These are phyloP conservation scores for Exsudoporus frostii DNA, from an alignment of 768 basidiomycete genomes.

Conservation along the genomic window DNA sequence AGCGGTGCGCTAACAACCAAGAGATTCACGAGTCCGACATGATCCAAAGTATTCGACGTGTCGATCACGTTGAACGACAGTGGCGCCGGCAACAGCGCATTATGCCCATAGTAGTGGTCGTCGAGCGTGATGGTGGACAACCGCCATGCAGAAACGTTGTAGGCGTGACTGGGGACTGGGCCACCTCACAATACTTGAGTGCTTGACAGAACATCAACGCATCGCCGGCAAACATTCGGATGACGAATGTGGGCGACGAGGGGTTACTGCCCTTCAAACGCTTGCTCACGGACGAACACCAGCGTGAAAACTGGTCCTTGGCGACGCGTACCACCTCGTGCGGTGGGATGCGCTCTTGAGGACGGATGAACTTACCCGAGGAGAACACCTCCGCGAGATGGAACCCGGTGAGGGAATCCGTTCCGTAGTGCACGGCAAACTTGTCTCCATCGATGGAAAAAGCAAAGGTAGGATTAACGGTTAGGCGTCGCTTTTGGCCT, in stretches of 20 bases:
- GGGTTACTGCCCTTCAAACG: conserved; percentile 14
- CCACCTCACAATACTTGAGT: conserved; percentile 14
- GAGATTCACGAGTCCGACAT: conserved; percentile 27
- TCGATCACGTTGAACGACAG: conserved; percentile 32
- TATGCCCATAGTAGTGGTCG: conserved; percentile 13
- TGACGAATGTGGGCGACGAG: conserved; percentile 16
- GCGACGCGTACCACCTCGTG: conserved; percentile 13
- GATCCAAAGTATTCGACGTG: conserved; percentile 29
- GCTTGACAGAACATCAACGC: conserved; percentile 24
- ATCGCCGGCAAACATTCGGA: conserved; percentile 31
- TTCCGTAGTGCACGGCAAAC: conserved; percentile 29
- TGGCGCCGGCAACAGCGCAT: conserved; percentile 15
- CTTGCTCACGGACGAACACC: conserved; percentile 19
- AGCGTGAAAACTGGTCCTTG: conserved; percentile 24
- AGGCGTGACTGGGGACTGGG: conserved; percentile 13
- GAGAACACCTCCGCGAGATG: conserved; percentile 28
- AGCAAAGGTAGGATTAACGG: conserved; percentile 27
- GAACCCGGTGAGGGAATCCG: conserved; percentile 28
- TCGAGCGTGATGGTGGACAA: conserved; percentile 22
- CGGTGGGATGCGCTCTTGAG: background rate
- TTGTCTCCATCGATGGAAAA: conserved; percentile 27
- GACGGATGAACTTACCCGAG: conserved; percentile 6
- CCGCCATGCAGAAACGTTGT: conserved; percentile 24
- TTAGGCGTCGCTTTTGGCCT: background rate
- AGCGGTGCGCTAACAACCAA: conserved; percentile 23